These are phyloP conservation scores for Exserohilum turcica DNA, from an alignment of 2,329 filamentous ascomycete species.

Conservation along the genomic window DNA sequence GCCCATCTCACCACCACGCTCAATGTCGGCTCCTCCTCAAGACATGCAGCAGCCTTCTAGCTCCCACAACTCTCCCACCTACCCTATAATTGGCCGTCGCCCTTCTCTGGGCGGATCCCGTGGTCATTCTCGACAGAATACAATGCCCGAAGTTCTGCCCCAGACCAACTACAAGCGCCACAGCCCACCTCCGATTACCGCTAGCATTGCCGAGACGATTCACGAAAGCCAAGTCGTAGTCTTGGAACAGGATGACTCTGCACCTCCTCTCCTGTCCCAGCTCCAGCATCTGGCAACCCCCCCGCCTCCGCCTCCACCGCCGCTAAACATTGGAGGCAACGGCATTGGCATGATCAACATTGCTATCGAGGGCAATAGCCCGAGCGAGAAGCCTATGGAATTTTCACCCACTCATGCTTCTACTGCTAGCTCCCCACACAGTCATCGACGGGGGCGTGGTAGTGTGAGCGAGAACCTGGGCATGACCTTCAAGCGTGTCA, in stretches of 20 bases:
- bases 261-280: conserved; percentile 62
- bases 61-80: conserved; percentile 34
- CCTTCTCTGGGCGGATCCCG: conserved; percentile 45
- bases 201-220: conserved; percentile 62
- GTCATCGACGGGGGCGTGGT: conserved; percentile 59
- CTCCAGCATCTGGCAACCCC: conserved; percentile 64
- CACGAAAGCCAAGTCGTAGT: conserved; percentile 52
- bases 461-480: conserved; percentile 64
- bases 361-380: conserved; percentile 51
- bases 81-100: conserved; percentile 37
- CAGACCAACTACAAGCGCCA: conserved; percentile 46
- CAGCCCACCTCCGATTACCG: conserved; percentile 50
- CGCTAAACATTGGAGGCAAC: conserved; percentile 28
- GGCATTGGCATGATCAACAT: conserved; percentile 53
- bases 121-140: conserved; percentile 51
- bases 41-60: conserved; percentile 38
- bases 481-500: conserved; percentile 54
- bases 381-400: conserved; percentile 32
- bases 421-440: conserved; percentile 44
- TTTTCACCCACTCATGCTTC: conserved; percentile 32
- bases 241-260: conserved; percentile 48
- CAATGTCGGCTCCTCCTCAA: conserved; percentile 57
- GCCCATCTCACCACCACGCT: conserved; percentile 46
- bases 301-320: conserved; percentile 50
- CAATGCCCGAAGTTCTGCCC: conserved; percentile 46